Evolutionary conservation across 305 asterid genomes (phyloP).

Genomic region (Andrographis paniculata): DNA sequence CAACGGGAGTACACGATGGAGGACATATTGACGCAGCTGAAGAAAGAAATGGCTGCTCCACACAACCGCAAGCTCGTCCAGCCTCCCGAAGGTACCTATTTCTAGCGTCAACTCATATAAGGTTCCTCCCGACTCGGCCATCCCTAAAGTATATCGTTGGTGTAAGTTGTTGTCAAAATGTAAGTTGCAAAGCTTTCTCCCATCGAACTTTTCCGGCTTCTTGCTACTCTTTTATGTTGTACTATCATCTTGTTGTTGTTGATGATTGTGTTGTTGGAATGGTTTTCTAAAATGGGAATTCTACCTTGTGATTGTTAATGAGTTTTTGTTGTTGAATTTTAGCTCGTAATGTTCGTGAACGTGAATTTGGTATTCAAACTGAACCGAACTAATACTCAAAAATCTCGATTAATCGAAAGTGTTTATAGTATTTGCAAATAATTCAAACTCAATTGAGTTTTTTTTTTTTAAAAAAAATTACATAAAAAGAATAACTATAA

Average conservation of each 20-base stretch:
- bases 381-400: too few species aligned
- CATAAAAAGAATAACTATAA: too few species aligned
- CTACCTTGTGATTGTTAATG: too few species aligned
- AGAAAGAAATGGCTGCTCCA: slow-evolving; percentile 45
- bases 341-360: too few species aligned
- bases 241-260: slow-evolving; percentile 6
- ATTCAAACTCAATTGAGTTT: too few species aligned
- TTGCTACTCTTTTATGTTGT: too few species aligned
- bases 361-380: too few species aligned
- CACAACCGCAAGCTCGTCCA: slow-evolving; percentile 57
- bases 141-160: slow-evolving; percentile 8
- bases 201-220: slow-evolving; percentile 9
- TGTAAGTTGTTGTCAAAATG: slow-evolving; percentile 9
- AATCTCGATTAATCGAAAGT: too few species aligned
- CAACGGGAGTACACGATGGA: slow-evolving; percentile 46
- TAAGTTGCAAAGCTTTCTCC: slow-evolving; percentile 11
- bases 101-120: slow-evolving; percentile 21
- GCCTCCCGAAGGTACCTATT: slow-evolving; percentile 52
- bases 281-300: too few species aligned
- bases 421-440: too few species aligned
- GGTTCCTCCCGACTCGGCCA: slow-evolving; percentile 8
- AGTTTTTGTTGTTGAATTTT: too few species aligned
- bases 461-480: too few species aligned
- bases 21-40: slow-evolving; percentile 36
- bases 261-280: slow-evolving; percentile 20